Base-by-base conservation (phyloP, 176 grass and related monocot species). In the Ensete ventricosum region DNA sequence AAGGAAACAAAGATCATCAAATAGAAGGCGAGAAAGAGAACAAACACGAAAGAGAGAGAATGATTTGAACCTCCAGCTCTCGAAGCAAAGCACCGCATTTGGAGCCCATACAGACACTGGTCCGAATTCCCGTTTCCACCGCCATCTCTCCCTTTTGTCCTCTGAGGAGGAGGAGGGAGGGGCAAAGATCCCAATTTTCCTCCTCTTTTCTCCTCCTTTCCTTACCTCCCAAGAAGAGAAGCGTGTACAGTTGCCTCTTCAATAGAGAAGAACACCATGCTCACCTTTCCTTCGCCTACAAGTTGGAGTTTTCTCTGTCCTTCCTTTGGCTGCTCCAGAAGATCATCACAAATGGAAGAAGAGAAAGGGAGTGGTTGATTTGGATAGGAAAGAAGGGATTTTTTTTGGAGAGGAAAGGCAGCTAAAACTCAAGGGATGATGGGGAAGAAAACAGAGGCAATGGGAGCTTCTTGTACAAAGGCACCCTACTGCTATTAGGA, bases 21-120 rank as follows among this genome's bases (percentile, higher is more conserved):
- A 43, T 43, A 43, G 34, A 43, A 43, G 34, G 34, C 34, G 34
- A 43, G 5, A 43, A 43, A 43, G 4, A 60, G 57, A 60, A 60
- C 5, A 14, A 60, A 60, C 17, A 8, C 17, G 0, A n/a, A 60
- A 20, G 57, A 60, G 17, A n/a, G 57, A 60, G 55, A 4, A 4
- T 5, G 57, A 60, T n/a, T 7, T 20, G 67, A 70, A 70, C 67
- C 67, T 70, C 17, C 19, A 70, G 67, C 67, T 52, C 67, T 70
- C 67, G 7, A 5, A 60, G 17, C 17, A 60, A 60, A 60, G 14
- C 13, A 60, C 57, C 2, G 14, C 17, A 60, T 3, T 50, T 70
- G 67, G 48, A 70, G 9, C 48, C 67, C 6, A 49, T 25, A 65
- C 11, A 27, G 9, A 22, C 63, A 22, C 21, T 12, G 19, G 43